These are phyloP conservation scores for Vaccinium vitisidaea DNA, from an alignment of 148 eudicot species.

Conservation along the genomic window DNA sequence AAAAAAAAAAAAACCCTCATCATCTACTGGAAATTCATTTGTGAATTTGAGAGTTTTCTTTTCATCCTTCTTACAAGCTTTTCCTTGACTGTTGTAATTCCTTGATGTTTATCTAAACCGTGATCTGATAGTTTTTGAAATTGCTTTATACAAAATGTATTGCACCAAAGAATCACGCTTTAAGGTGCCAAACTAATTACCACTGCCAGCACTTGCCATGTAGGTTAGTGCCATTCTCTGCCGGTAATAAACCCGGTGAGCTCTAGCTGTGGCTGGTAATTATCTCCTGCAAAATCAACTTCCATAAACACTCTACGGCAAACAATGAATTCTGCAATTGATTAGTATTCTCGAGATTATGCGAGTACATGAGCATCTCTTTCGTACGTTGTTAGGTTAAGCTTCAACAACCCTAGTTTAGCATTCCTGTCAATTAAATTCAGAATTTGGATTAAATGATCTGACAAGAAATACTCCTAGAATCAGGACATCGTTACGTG, in stretches of 20 bases:
- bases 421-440: not conserved
- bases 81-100: too few species aligned
- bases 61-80: not conserved
- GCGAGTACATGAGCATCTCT: not conserved
- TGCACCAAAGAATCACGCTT: not conserved
- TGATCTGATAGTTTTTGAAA: too few species aligned
- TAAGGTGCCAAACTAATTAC: not conserved
- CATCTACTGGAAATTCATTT: not conserved
- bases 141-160: not conserved
- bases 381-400: not conserved
- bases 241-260: not conserved
- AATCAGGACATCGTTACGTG: not conserved
- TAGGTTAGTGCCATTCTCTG: not conserved
- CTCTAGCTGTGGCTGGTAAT: not conserved
- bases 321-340: not conserved
- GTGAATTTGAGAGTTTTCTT: too few species aligned
- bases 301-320: not conserved
- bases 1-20: not conserved
- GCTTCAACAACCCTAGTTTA: constrained; percentile 6
- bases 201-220: not conserved
- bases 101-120: too few species aligned
- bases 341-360: not conserved
- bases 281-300: not conserved
- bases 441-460: not conserved
- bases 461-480: not conserved